Evolutionary conservation across 108 stramenopile species (phyloP), one percentile per base, ranked within the genome.

Genomic region (Nitzschia sp.): DNA sequence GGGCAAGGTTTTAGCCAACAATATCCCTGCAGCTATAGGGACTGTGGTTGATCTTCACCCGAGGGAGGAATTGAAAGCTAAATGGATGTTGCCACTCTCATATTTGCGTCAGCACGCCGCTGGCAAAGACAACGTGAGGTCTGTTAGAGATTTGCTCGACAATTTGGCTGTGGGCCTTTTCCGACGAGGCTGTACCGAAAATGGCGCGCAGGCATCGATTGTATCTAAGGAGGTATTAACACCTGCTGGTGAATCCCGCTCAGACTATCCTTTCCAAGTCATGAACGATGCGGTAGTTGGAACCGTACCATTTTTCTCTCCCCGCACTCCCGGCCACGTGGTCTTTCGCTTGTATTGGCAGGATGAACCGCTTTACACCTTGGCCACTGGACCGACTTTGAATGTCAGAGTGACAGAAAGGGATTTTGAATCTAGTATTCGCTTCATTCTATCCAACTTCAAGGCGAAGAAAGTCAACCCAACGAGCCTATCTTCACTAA

Each of bases 271-370:
- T 9, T 75, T 87, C 26, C 84, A 86, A 61, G 53, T 72, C 28
- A 33, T 66, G 36, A 63, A 74, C 30, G 76, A 89, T 36, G 67
- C 63, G 21, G 77, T 92, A 15, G 79, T 76, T 55, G 94, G 94
- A 13, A 80, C 80, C 5, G 86, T 93, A 2, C 94, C 91, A 9
- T 95, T 95, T 69, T 93, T 86, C 67, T 78, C 90, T 25, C 91
- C 94, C 1, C 68, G 91, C 5, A 92, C 91, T 19, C 94, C 94
- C 25, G 94, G 94, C 8, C 85, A 92, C 80, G 88, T 95, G n/a
- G 80, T 92, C 13, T 83, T 95, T 68, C 86, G 94, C 11, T 55
- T 95, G 61, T 92, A 91, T 63, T 91, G 82, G 74, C 83, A 87
- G 48, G 78, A 85, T 35, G 81, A 91, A 34, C 82, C 90, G 13